Evolutionary conservation across 2,329 filamentous ascomycete genomes (phyloP).

Genomic region (Trichophaea hybrida): DNA sequence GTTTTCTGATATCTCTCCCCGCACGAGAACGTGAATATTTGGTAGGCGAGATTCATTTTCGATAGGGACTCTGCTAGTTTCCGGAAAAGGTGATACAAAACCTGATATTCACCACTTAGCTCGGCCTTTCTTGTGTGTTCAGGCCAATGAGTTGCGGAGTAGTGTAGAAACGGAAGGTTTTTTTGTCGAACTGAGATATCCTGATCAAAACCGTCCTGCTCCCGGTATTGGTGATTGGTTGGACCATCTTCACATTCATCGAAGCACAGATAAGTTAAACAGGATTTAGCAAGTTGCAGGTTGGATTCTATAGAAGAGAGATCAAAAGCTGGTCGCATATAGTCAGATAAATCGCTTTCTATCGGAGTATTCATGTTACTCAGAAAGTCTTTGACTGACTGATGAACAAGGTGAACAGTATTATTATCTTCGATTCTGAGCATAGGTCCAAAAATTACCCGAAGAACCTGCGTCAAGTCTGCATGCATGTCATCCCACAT

Average conservation of each 20-base stretch:
- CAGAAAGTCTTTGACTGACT: slow-evolving; percentile 25
- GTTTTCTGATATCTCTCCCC: neutral
- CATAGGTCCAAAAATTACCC: slow-evolving; percentile 18
- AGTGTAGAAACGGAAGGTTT: neutral
- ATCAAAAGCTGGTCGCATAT: neutral
- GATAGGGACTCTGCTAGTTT: neutral
- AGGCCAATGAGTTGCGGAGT: neutral
- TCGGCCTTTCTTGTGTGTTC: neutral
- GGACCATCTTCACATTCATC: neutral
- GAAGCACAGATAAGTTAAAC: slow-evolving; percentile 2
- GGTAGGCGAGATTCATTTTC: neutral
- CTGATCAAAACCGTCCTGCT: no score
- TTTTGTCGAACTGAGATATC: neutral
- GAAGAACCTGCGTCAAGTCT: slow-evolving; percentile 18
- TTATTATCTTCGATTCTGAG: slow-evolving; percentile 18
- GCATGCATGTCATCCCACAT: slow-evolving; percentile 18
- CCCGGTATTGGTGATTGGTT: neutral
- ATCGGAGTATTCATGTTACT: slow-evolving; percentile 4
- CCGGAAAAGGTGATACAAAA: neutral
- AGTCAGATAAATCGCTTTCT: neutral
- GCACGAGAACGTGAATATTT: neutral
- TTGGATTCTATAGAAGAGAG: neutral
- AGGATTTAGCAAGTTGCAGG: neutral
- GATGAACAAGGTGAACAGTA: slow-evolving; percentile 24
- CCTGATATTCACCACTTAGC: neutral